phyloP scores from a whole-genome alignment of 2,329 filamentous ascomycete species.

The Trichoderma atroviride region DNA sequence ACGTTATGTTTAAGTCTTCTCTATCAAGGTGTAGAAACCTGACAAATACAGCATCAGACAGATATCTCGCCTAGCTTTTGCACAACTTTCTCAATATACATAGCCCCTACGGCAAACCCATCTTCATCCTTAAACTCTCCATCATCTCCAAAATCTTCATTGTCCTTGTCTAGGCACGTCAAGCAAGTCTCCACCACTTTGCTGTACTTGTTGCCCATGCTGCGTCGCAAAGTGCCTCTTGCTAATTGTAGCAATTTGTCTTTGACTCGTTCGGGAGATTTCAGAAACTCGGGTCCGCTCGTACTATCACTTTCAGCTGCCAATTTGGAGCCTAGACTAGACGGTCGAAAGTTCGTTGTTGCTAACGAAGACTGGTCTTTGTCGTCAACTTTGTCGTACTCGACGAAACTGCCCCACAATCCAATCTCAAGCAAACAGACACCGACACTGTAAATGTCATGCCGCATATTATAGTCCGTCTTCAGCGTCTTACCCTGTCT shows the following conservation, averaged over 20 bases:
- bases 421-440: slow-evolving; percentile 49
- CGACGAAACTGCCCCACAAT: slow-evolving; percentile 43
- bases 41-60: too few relatives aligned
- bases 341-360: neutral
- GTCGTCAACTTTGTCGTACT: slow-evolving; percentile 23
- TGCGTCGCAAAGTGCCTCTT: slow-evolving; percentile 37
- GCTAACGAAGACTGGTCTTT: neutral
- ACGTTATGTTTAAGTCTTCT: too few relatives aligned
- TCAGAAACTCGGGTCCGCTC: neutral
- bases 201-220: slow-evolving; percentile 38
- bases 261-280: slow-evolving; percentile 9
- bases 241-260: slow-evolving; percentile 33
- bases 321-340: neutral
- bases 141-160: slow-evolving; percentile 36
- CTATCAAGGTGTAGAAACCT: too few relatives aligned
- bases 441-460: slow-evolving; percentile 53
- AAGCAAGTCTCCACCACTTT: slow-evolving; percentile 41
- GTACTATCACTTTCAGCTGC: neutral
- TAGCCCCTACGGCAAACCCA: slow-evolving; percentile 36
- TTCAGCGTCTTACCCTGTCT: slow-evolving; percentile 46
- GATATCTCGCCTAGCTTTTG: neutral
- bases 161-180: slow-evolving; percentile 38
- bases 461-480: slow-evolving; percentile 47
- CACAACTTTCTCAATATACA: slow-evolving; percentile 38
- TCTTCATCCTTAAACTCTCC: slow-evolving; percentile 37